Evolutionary conservation across 75 land plant genomes (phyloP).

Genomic region (Picea sitchensis): DNA sequence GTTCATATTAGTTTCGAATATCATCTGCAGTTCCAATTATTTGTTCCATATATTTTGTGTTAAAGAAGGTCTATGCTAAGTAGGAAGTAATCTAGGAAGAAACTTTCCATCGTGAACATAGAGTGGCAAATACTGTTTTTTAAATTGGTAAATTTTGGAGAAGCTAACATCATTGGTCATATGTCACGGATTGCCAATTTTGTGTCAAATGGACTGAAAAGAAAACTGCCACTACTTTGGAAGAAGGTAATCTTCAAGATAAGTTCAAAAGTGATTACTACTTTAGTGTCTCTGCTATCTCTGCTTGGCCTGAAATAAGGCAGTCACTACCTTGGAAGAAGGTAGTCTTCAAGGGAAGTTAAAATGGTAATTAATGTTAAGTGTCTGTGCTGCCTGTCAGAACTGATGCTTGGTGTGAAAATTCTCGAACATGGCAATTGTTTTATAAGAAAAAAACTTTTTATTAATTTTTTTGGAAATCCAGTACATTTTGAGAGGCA

Average conservation of each 20-base stretch:
- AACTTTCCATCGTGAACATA: not conserved
- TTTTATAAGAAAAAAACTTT: too few relatives aligned
- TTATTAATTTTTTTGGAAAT: too few relatives aligned
- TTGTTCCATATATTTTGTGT: not conserved
- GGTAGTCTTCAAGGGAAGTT: not conserved
- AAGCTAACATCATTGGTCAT: not conserved
- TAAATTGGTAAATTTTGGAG: not conserved
- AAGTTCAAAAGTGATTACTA: not conserved
- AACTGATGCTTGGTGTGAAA: not conserved
- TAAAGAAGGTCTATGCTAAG: not conserved
- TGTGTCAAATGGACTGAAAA: not conserved
- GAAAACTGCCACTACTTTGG: not conserved
- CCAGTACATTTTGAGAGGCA: too few relatives aligned
- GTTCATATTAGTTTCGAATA: slow-evolving; percentile 19
- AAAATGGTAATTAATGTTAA: not conserved
- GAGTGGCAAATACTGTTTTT: not conserved
- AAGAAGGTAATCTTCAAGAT: not conserved
- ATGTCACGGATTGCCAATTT: not conserved
- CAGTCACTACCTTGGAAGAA: too few relatives aligned
- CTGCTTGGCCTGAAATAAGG: not conserved
- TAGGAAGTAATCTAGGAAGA: not conserved
- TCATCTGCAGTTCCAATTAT: not conserved
- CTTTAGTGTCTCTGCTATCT: not conserved
- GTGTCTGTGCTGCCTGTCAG: not conserved
- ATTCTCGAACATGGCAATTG: not conserved